These are phyloP conservation scores for Beta macrorhiza DNA, from an alignment of 179 eudicot species.

Conservation along the genomic window DNA sequence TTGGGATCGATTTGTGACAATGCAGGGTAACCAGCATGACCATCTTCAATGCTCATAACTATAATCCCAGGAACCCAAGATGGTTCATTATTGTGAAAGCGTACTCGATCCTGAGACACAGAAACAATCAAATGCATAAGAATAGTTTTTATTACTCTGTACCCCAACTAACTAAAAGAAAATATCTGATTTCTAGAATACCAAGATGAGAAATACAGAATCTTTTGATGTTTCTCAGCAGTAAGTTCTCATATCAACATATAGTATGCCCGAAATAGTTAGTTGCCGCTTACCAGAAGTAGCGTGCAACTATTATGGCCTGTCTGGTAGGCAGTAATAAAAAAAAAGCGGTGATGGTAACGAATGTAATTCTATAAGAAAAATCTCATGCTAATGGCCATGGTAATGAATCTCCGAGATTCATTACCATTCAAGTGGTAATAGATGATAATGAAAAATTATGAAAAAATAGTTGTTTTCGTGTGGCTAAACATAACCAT, in stretches of 20 bases:
- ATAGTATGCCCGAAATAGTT: background rate
- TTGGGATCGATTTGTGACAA: conserved; percentile 72
- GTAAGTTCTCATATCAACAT: background rate
- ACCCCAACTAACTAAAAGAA: background rate
- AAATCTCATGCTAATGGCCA: too few relatives aligned
- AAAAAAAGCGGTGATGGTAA: too few relatives aligned
- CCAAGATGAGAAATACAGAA: background rate
- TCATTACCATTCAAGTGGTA: too few relatives aligned
- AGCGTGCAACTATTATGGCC: too few relatives aligned
- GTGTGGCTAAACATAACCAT: too few relatives aligned
- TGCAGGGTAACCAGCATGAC: conserved; percentile 59
- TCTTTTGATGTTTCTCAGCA: background rate
- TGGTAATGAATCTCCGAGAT: too few relatives aligned
- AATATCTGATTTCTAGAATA: conserved; percentile 2
- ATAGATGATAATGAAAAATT: too few relatives aligned
- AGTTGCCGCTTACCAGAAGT: background rate
- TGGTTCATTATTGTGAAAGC: conserved; percentile 78
- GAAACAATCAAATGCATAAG: conserved; percentile 10
- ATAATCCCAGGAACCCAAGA: conserved; percentile 80
- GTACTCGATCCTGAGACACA: conserved; percentile 63
- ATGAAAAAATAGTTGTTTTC: too few relatives aligned
- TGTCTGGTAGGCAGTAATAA: too few relatives aligned
- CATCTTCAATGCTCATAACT: conserved; percentile 96
- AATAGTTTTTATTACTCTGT: background rate
- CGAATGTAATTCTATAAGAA: too few relatives aligned